These are phyloP conservation scores for Candida vaughaniae DNA, from an alignment of 805 yeast species.

Conservation along the genomic window DNA sequence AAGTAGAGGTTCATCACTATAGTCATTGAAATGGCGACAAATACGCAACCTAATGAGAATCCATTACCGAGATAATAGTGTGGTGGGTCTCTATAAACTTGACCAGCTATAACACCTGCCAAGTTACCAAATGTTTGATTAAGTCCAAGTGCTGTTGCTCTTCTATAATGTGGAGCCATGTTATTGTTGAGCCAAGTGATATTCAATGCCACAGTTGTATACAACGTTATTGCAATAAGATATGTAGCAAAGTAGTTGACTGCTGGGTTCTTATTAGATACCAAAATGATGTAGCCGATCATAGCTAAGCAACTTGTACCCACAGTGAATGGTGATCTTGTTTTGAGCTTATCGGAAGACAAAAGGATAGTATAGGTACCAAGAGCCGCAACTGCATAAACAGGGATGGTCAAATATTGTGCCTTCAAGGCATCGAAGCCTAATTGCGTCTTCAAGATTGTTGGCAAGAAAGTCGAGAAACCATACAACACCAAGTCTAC, in stretches of 20 bases:
- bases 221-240: slow-evolving; percentile 34
- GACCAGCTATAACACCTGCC: slow-evolving; percentile 46
- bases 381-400: slow-evolving; percentile 32
- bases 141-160: slow-evolving; percentile 42
- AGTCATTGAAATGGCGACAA: slow-evolving; percentile 8
- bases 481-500: slow-evolving; percentile 44
- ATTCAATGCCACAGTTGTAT: slow-evolving; percentile 38
- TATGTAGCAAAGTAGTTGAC: slow-evolving; percentile 38
- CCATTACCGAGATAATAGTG: slow-evolving; percentile 37
- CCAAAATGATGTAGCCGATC: slow-evolving; percentile 31
- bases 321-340: slow-evolving; percentile 33
- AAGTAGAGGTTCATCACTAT: background rate
- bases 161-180: slow-evolving; percentile 40
- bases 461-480: slow-evolving; percentile 40
- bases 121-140: slow-evolving; percentile 46
- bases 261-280: slow-evolving; percentile 25
- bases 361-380: slow-evolving; percentile 22
- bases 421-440: slow-evolving; percentile 29
- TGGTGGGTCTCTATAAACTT: slow-evolving; percentile 40
- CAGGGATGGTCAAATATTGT: slow-evolving; percentile 42
- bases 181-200: slow-evolving; percentile 45
- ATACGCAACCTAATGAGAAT: slow-evolving; percentile 36
- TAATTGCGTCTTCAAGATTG: slow-evolving; percentile 30
- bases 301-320: slow-evolving; percentile 22
- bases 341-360: slow-evolving; percentile 23